These are phyloP conservation scores for Papilionanthe hybrid DNA, from an alignment of 116 monocot species.

Conservation along the genomic window DNA sequence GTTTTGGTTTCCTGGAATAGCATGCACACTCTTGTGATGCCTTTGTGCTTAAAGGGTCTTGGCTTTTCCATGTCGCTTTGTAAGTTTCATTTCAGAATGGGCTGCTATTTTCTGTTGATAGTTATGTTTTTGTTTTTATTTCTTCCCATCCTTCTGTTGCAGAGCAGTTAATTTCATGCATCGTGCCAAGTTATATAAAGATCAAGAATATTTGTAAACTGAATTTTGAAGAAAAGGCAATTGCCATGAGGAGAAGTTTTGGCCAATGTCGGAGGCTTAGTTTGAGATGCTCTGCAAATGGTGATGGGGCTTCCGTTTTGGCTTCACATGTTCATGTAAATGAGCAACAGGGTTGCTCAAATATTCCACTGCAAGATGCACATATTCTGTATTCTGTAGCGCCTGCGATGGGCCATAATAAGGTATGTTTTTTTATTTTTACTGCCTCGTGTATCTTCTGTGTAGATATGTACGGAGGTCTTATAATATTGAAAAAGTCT, in stretches of 20 bases:
- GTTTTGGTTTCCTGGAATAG: no score
- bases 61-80: no score
- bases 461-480: background rate
- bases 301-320: background rate
- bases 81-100: background rate
- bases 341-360: slow-evolving; percentile 16
- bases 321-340: slow-evolving; percentile 13
- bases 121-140: slow-evolving; percentile 1
- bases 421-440: slow-evolving; percentile 33
- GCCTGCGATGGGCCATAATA: slow-evolving; percentile 85
- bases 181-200: slow-evolving; percentile 8
- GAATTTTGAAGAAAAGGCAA: slow-evolving; percentile 8
- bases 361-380: slow-evolving; percentile 34
- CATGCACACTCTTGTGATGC: no score
- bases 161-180: slow-evolving; percentile 27
- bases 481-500: background rate
- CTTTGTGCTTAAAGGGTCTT: no score
- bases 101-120: background rate
- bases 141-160: background rate
- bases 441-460: background rate
- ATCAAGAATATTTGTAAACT: slow-evolving; percentile 13
- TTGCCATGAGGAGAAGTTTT: slow-evolving; percentile 10
- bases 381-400: slow-evolving; percentile 60
- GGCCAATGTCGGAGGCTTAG: background rate
- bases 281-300: slow-evolving; percentile 22